A percentile compares a stretch with the other conserved stretches of the same genome.
Evolutionary conservation across 495 filamentous ascomycete species (phyloP).

Genomic region (Neurospora sp.): DNA sequence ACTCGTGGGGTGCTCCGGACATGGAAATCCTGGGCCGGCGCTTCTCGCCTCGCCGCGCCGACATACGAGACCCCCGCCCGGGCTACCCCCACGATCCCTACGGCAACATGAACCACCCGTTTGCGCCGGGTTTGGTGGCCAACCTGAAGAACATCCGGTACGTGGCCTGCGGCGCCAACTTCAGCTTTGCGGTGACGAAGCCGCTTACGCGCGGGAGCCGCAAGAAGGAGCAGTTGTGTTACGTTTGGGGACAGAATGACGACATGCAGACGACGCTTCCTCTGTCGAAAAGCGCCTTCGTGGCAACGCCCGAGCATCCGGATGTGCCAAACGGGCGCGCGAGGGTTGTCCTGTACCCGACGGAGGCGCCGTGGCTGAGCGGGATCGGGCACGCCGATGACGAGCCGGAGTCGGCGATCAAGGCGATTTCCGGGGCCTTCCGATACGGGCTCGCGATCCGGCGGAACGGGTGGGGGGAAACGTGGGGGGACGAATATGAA

Average conservation of each 20-base stretch:
- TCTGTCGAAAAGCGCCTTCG: slow-evolving; percentile 50
- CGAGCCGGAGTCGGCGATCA: slow-evolving; percentile 31
- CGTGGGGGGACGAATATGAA: neutral
- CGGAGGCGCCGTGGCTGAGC: slow-evolving; percentile 54
- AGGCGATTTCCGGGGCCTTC: neutral
- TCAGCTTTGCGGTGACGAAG: slow-evolving; percentile 57
- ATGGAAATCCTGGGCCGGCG: slow-evolving; percentile 58
- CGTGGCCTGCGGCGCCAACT: slow-evolving; percentile 50
- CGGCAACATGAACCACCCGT: slow-evolving; percentile 34
- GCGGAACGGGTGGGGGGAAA: neutral
- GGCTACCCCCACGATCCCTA: slow-evolving; percentile 26
- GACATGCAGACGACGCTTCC: slow-evolving; percentile 60
- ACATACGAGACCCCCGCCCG: slow-evolving; percentile 41
- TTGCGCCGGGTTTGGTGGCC: slow-evolving; percentile 42
- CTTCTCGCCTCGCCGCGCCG: slow-evolving; percentile 36
- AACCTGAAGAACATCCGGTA: slow-evolving; percentile 42
- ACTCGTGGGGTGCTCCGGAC: slow-evolving; percentile 60
- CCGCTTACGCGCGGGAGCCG: neutral
- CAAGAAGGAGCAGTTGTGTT: slow-evolving; percentile 54
- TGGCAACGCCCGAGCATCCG: slow-evolving; percentile 24
- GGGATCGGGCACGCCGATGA: slow-evolving; percentile 51
- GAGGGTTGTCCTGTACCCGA: slow-evolving; percentile 25
- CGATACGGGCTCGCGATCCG: neutral
- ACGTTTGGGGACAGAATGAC: slow-evolving; percentile 76
- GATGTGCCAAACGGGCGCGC: neutral